A percentile compares a stretch with the other conserved stretches of the same genome.
Evolutionary conservation across 1,284 basidiomycete genomes (phyloP).

Genomic region (Papiliotrema fonsecae): DNA sequence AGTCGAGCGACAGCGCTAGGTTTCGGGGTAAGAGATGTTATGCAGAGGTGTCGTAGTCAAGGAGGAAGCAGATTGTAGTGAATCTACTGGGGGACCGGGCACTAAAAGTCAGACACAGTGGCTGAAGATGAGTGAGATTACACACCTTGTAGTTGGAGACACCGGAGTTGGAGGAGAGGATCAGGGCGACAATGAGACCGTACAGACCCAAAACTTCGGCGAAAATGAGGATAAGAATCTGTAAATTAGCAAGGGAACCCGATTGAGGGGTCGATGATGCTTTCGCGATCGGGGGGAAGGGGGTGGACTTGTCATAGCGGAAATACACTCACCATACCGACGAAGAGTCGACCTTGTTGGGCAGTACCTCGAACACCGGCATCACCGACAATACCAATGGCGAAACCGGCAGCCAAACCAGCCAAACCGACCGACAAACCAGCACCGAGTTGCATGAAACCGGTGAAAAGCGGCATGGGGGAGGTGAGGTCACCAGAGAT

Average conservation of each 20-base stretch:
- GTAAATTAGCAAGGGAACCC: constrained; percentile 1
- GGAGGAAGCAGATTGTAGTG: no score
- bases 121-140: neutral
- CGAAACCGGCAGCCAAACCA: constrained; percentile 84
- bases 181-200: constrained; percentile 55
- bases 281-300: neutral
- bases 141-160: constrained; percentile 34
- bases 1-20: neutral
- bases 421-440: constrained; percentile 82
- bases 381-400: constrained; percentile 93
- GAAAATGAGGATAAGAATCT: constrained; percentile 87
- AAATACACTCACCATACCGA: constrained; percentile 54
- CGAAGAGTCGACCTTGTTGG: constrained; percentile 88
- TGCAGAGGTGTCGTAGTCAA: neutral
- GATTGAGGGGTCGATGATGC: no score
- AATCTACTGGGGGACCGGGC: constrained; percentile 3
- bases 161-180: constrained; percentile 53
- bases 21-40: neutral
- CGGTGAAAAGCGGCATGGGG: constrained; percentile 67
- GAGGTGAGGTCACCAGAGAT: constrained; percentile 62
- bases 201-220: constrained; percentile 76
- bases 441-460: constrained; percentile 84
- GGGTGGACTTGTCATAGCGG: neutral
- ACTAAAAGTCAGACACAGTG: neutral
- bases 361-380: constrained; percentile 86